phyloP scores from a whole-genome alignment of 2,329 filamentous ascomycete species.

The Mariannaea sp. region DNA sequence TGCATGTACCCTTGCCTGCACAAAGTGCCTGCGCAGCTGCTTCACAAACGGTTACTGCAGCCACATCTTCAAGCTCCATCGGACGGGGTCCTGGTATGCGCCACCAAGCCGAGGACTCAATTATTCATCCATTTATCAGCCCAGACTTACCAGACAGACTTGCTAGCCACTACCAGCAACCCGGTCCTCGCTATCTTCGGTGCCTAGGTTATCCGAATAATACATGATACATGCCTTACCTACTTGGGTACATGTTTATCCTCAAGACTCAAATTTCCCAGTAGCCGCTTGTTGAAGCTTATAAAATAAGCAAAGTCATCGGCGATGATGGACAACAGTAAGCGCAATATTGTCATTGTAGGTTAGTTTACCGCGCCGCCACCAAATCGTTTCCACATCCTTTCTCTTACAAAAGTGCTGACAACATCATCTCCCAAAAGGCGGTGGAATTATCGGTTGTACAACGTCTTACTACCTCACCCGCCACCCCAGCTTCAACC shows the following conservation, averaged over 20 bases:
- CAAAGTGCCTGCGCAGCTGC: too few relatives aligned
- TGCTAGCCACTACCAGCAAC: neutral
- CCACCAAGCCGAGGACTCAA: neutral
- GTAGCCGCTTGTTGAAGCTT: too few relatives aligned
- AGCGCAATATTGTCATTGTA: conserved; percentile 56
- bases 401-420: neutral
- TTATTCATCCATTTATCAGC: neutral
- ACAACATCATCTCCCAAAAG: conserved; percentile 49
- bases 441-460: conserved; percentile 90
- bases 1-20: too few relatives aligned
- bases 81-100: conserved; percentile 13
- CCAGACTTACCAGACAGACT: neutral
- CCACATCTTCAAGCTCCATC: too few relatives aligned
- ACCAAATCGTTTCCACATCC: neutral
- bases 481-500: conserved; percentile 80
- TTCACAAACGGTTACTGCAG: too few relatives aligned
- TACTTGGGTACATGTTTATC: too few relatives aligned
- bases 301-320: too few relatives aligned
- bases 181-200: neutral
- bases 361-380: conserved; percentile 47
- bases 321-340: conserved; percentile 40
- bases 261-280: too few relatives aligned
- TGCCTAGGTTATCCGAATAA: neutral
- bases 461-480: conserved; percentile 92
- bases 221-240: too few relatives aligned